phyloP scores from a whole-genome alignment of 2,329 filamentous ascomycete species.

The Diplodia seriata region DNA sequence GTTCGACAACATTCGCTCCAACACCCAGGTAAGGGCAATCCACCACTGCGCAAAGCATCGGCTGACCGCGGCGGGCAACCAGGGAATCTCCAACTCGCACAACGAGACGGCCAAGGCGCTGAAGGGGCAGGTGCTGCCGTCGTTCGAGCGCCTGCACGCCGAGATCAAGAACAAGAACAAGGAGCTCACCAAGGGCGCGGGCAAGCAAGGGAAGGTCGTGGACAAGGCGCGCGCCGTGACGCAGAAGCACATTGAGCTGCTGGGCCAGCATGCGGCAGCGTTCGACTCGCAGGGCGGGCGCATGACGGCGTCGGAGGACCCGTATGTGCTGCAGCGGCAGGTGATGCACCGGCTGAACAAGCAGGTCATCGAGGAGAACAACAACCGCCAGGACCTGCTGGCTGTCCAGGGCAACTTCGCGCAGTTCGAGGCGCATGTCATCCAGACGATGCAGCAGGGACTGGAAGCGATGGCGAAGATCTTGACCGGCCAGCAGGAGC shows the following conservation, averaged over 20 bases:
- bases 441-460: constrained; percentile 81
- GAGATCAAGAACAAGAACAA: constrained; percentile 98
- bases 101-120: constrained; percentile 90
- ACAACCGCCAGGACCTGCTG: constrained; percentile 89
- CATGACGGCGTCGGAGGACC: constrained; percentile 76
- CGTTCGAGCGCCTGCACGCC: constrained; percentile 88
- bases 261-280: constrained; percentile 82
- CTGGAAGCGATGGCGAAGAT: constrained; percentile 85
- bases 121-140: constrained; percentile 83
- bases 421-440: constrained; percentile 83
- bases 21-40: constrained; percentile 71
- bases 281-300: constrained; percentile 79
- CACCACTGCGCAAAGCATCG: neutral
- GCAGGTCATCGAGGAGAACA: constrained; percentile 95
- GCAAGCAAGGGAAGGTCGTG: constrained; percentile 86
- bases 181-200: constrained; percentile 80
- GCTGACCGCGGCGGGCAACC: constrained; percentile 5
- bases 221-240: constrained; percentile 85
- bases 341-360: constrained; percentile 84
- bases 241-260: constrained; percentile 94
- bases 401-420: constrained; percentile 90
- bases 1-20: constrained; percentile 92
- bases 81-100: constrained; percentile 88
- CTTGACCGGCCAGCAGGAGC: constrained; percentile 80
- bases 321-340: constrained; percentile 84